Base-by-base conservation (phyloP, 495 filamentous ascomycete genomes). In the Hypoxylon subgilvum region DNA sequence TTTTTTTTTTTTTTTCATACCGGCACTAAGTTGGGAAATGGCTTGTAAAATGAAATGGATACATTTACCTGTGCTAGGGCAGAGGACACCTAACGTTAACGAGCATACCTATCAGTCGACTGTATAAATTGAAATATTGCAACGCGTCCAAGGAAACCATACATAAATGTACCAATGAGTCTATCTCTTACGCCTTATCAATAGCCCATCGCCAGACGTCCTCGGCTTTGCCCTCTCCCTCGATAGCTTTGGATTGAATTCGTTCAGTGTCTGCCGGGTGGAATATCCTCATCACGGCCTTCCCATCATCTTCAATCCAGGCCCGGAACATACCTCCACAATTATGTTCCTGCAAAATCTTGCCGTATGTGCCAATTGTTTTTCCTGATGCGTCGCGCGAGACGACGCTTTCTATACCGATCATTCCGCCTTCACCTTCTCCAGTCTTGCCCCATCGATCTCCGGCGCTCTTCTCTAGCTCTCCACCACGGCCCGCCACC, bases 241-340 rank as follows among this genome's bases (percentile, higher is more conserved):
- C 18, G 16, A 48, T 28, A n/a, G 12, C 27, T 1, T 4, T 25
- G 4, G 0, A 17, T 19, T 18, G 22, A 18, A 2, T 22, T n/a
- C 10, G 12, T 9, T 69, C 65, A 7, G 69, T 34, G 6, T 73
- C 71, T 1, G 69, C 71, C 1, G 69, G 64, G 22, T 72, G 72
- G 65, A 77, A 95, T 0, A 92, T 84, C 57, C 84, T 84, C 34
- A 87, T 84, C 47, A 73, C 77, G 50, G 82, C 81, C 25, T 72
- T 72, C 2, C 87, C 90, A 32, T 84, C 57, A 28, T 80, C 81
- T 55, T 89, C 84, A 23, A 90, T 69, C 82, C 86, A 94, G 6
- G 88, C 89, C 22, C 91, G 79, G 72, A 90, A 95, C 90, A 97
- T 93, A 0, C 92, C 92, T 2, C 86, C 88, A 63, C 89, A 96